Evolutionary conservation across 805 yeast genomes (phyloP), one percentile per base, ranked within the genome.

Genomic region (Schizosaccharomyces cryophilus): DNA sequence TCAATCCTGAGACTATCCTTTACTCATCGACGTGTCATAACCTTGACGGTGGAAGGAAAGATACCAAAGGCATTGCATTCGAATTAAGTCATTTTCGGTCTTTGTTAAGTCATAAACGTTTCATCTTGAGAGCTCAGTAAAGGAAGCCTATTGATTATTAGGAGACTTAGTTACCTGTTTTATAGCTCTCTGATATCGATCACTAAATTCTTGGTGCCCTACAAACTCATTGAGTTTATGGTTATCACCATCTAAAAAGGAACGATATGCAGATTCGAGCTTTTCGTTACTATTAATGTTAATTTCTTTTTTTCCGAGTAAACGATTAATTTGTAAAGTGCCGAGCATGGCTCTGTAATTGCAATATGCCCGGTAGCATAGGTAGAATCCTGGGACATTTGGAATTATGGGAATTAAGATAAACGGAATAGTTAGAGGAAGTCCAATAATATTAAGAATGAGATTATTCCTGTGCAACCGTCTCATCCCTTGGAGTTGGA

Each of bases 371-470:
- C 60, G 42, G 45, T 56, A 56, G 5, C 42, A 40, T 17, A 56
- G 21, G 35, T 56, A 56, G 17, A 56, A 56, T 5, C 60, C 60
- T 35, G 60, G 60, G 9, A 56, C n/a, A 35, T 56, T 56, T 19
- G 60, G 60, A 19, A 56, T 17, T 11, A 56, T n/a, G 21, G 60
- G 60, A n/a, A 56, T 30, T n/a, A 56, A 24, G 19, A 35, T 40
- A 17, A 56, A 19, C 9, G 60, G 60, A 6, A 40, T 40, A 21
- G 47, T 40, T 24, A 56, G 26, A 31, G 60, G 60, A 19, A 56
- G 45, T 9, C 60, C 60, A n/a, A 51, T 6, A 4, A 51, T 51
- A 5, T 51, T 51, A 4, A 15, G 31, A 24, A 51, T 21, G 1
- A 51, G 38, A 29, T 51, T 19, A 9, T 51, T 51, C 24, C 30